Evolutionary conservation across 495 filamentous ascomycete species (phyloP), one percentile per base, ranked within the genome.

Genomic region (Penicillium flavigenum): DNA sequence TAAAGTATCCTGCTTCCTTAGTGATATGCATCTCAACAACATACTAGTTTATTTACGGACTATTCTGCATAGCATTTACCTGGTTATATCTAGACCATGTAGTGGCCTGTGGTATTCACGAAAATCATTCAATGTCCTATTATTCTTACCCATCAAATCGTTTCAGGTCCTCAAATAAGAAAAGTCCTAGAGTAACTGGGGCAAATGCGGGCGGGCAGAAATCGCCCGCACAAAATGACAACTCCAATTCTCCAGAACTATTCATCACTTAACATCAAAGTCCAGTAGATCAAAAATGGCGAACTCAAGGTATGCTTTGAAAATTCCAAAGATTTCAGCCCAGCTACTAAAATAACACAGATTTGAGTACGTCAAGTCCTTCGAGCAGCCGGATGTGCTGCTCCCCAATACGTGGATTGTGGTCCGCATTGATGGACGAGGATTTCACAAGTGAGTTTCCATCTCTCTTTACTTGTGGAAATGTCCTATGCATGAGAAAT

Each of bases 341-440:
- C 38, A 26, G 29, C 60, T 11, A 17, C 46, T 60, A 51, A 63
- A 48, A 39, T 20, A 52, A 47, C 46, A 42, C 78, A 88, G 91
- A 69, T 98, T 88, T 70, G 94, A 96, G 77, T 97, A 98, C 69
- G 94, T 97, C 60, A 89, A 89, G 65, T 69, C 78, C 32, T 97
- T 96, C 65, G 94, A 98, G 79, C 88, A 88, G 69, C 72, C 82
- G 5, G 89, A 95, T 65, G 72, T 72, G 26, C 76, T 98, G 42
- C 85, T 97, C 4, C 90, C 87, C 26, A 93, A 92, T 60, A 97
- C 93, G 10, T 98, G 90, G 89, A 86, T 97, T 42, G 88, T 98
- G 9, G 84, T 98, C 52, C 86, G 94, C 46, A 86, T 98, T 54
- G 94, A 98, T 69, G 94, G 94, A 5, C 82, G 92, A 56, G 89